Evolutionary conservation across 1,284 basidiomycete genomes (phyloP).

Genomic region (Phenoliferia sp.): DNA sequence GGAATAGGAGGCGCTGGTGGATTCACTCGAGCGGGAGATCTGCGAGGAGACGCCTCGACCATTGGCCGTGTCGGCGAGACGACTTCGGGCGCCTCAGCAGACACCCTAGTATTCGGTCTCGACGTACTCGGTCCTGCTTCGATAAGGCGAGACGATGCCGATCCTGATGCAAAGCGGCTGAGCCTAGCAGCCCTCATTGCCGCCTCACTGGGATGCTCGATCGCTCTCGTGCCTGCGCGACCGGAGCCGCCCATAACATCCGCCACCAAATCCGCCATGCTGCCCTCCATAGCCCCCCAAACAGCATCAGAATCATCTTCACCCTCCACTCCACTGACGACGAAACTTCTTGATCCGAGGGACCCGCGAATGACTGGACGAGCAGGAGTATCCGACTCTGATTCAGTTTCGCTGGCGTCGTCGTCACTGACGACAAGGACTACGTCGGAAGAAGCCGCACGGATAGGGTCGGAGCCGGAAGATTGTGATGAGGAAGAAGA

Average conservation of each 20-base stretch:
- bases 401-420: neutral
- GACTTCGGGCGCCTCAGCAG: neutral
- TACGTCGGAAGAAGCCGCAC: neutral
- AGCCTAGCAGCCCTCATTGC: slow-evolving; percentile 13
- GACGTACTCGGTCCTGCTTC: too few relatives aligned
- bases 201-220: neutral
- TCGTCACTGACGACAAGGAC: neutral
- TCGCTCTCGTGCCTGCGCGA: neutral
- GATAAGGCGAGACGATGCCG: too few relatives aligned
- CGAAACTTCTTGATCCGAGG: neutral
- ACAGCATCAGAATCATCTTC: neutral
- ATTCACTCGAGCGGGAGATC: neutral
- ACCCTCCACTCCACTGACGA: neutral
- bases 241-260: neutral
- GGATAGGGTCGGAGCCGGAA: neutral
- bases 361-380: neutral
- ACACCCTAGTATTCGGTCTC: too few relatives aligned
- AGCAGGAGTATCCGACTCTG: neutral
- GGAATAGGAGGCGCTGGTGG: neutral
- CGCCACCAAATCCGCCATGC: neutral
- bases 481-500: neutral
- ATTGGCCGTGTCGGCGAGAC: neutral
- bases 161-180: slow-evolving; percentile 8
- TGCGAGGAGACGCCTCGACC: neutral
- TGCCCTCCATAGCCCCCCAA: neutral